Conservation (phyloP, 768 basidiomycete species). For the Lentinula detonsa region DNA sequence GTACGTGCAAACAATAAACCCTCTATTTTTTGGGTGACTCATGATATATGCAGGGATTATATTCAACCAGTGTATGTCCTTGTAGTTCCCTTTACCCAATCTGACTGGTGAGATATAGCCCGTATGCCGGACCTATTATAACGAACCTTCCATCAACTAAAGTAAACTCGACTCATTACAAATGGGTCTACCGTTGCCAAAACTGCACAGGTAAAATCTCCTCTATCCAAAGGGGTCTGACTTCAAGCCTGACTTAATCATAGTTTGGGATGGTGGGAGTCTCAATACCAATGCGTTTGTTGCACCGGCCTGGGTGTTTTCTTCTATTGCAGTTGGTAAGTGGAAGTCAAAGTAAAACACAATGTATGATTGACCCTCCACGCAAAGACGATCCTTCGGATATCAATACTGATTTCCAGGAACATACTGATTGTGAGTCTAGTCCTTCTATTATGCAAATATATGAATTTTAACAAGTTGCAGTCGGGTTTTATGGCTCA, state of each 20-base stretch:
- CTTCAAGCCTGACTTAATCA: not conserved
- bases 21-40: not conserved
- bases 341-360: too few relatives aligned
- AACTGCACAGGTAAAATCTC: conserved; percentile 50
- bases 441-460: not conserved
- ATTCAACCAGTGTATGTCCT: conserved; percentile 39
- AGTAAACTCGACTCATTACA: conserved; percentile 59
- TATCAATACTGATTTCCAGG: conserved; percentile 42
- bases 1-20: conserved; percentile 26
- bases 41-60: conserved; percentile 33
- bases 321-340: conserved; percentile 3
- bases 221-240: not conserved
- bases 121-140: conserved; percentile 43
- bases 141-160: conserved; percentile 44
- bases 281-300: conserved; percentile 27
- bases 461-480: not conserved
- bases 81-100: not conserved
- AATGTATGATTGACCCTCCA: not conserved
- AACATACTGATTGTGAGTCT: conserved; percentile 54
- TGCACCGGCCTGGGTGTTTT: conserved; percentile 46
- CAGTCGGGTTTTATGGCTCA: conserved; percentile 58
- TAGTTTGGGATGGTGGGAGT: conserved; percentile 35
- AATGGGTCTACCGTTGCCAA: conserved; percentile 63
- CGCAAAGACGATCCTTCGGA: conserved; percentile 35
- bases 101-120: conserved; percentile 17